phyloP scores from a whole-genome alignment of 1,284 basidiomycete genomes.

The Paramarasmius palmivorus region DNA sequence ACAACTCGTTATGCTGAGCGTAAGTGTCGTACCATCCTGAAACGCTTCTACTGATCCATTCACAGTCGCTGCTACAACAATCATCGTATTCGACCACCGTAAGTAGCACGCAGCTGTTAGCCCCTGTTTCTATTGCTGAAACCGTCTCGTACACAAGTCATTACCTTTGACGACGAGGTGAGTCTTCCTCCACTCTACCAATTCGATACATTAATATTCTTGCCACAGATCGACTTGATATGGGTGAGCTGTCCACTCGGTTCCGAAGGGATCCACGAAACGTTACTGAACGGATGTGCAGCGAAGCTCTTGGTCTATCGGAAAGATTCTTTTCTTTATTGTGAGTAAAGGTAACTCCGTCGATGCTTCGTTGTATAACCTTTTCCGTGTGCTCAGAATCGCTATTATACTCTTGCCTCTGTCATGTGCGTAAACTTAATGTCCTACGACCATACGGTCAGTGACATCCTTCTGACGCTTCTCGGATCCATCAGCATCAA shows the following conservation, averaged over 20 bases:
- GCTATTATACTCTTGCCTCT: slow-evolving; percentile 51
- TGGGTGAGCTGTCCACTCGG: slow-evolving; percentile 39
- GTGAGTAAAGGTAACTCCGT: slow-evolving; percentile 31
- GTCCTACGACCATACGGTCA: not conserved
- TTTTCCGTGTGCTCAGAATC: slow-evolving; percentile 39
- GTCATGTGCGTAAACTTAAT: slow-evolving; percentile 42
- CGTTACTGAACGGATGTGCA: slow-evolving; percentile 18
- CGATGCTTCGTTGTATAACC: not conserved
- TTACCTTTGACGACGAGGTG: slow-evolving; percentile 57
- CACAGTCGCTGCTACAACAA: slow-evolving; percentile 46
- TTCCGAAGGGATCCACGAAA: slow-evolving; percentile 3
- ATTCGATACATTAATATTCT: not conserved
- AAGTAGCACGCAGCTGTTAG: slow-evolving; percentile 21
- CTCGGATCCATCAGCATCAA: slow-evolving; percentile 3
- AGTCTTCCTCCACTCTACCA: slow-evolving; percentile 12
- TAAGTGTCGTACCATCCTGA: slow-evolving; percentile 21
- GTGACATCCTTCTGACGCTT: slow-evolving; percentile 3
- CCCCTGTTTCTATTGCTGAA: not conserved
- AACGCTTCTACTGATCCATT: not conserved
- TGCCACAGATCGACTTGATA: slow-evolving; percentile 46
- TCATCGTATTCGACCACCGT: slow-evolving; percentile 57
- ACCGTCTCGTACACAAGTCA: slow-evolving; percentile 30
- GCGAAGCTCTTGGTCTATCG: slow-evolving; percentile 51
- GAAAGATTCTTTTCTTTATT: slow-evolving; percentile 50
- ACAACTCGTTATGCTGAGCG: slow-evolving; percentile 40